Evolutionary conservation across 805 yeast species (phyloP), one percentile per base, ranked within the genome.

Genomic region (Candida lessepsii): DNA sequence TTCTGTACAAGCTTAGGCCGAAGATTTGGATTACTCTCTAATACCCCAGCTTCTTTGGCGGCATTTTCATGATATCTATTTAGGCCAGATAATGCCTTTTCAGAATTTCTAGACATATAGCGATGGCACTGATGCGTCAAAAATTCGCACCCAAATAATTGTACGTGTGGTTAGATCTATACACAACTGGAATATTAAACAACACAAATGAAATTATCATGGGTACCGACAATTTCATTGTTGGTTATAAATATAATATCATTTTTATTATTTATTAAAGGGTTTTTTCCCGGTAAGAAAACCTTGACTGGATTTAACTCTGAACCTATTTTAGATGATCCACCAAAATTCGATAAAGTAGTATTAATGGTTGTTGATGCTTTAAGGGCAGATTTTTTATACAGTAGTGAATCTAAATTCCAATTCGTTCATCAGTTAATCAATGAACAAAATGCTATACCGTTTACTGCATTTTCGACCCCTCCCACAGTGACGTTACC

Each of bases 401-500:
- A 77, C 54, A 74, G 85, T 1, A 65, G 75, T 10, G 52, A 63
- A 2, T 87, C 96, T 0, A 55, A 75, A 7, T 86, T 93, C 85
- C 29, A 53, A 0, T 78, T 76, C 52, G 74, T 85, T 0, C 98
- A 91, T 48, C 47, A 61, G 2, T 61, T 90, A 42, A 65, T 91
- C 7, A 72, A 76, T 38, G 49, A 69, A 0, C 95, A 95, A 9
- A 52, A 71, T 25, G 98, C 93, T 0, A 53, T 90, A 36, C 96
- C 96, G 0, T 90, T 80, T 59, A 93, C 99, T 0, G 96, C 96
- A 0, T 86, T 72, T 57, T 83, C 96, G 1, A 85, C 86, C 48
- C 98, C 99, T 1, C 99, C 99, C 2, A 93, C 99, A 0, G 99
- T 93, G 8, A 93, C 99, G 0, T 67, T 93, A 27, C 99, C 99